Percentiles rank a stretch among this genome's conserved stretches.
phyloP scores from a whole-genome alignment of 306 rosid species.

The Amphicarpaea edgeworthii region DNA sequence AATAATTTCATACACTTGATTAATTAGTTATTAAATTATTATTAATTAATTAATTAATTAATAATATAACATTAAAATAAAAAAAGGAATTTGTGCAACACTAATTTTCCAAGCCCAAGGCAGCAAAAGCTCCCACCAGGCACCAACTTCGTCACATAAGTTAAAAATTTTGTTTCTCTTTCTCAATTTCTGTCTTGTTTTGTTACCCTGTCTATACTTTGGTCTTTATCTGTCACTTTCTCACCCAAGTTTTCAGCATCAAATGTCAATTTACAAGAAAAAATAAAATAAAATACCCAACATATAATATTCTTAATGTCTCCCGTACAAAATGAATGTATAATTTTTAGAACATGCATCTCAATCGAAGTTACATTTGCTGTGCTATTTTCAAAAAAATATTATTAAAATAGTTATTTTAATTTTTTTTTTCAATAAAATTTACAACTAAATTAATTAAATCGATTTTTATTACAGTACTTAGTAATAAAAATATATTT shows the following conservation, averaged over 20 bases:
- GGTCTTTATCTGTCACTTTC: slow-evolving; percentile 16
- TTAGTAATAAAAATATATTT: too few species aligned
- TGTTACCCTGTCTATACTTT: not conserved
- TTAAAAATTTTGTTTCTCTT: not conserved
- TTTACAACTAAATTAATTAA: not conserved
- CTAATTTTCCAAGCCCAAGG: not conserved
- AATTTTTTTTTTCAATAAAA: not conserved
- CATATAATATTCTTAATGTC: not conserved
- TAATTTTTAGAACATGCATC: not conserved
- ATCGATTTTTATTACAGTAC: not conserved
- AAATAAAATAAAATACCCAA: not conserved
- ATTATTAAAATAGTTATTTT: not conserved
- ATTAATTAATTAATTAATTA: too few species aligned
- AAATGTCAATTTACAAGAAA: too few species aligned
- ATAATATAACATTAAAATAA: too few species aligned
- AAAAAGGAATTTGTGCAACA: not conserved
- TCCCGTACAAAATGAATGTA: not conserved
- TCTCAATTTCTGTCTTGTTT: not conserved
- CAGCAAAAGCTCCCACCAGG: not conserved
- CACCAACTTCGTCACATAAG: slow-evolving; percentile 1
- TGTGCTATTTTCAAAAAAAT: not conserved
- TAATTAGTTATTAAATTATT: too few species aligned
- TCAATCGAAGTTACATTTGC: not conserved
- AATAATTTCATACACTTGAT: too few species aligned
- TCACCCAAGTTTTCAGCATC: not conserved